Evolutionary conservation across 345 rosid genomes (phyloP), one percentile per base, ranked within the genome.

Genomic region (Angophora floribunda): DNA sequence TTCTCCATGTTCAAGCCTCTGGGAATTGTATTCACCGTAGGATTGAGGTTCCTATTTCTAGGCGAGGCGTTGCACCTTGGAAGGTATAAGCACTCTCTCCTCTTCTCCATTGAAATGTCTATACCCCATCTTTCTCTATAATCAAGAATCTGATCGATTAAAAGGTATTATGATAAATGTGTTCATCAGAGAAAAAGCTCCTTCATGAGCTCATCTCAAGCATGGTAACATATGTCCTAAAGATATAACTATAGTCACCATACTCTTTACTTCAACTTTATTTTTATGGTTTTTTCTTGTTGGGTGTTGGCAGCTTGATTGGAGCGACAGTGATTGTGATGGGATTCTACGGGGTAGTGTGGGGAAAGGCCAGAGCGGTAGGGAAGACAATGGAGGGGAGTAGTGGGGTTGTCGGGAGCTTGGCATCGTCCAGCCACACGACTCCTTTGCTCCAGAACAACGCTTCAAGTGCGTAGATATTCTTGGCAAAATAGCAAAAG

Each of bases 201-300:
- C 30, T 59, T 26, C 65, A 26, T 13, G 65, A 26, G 65, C 15
- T 59, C 65, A 59, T 59, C 30, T 26, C 65, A 26, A 59, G 65
- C 14, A 11, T 2, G 30, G 65, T 30, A 1, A 26, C 30, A 11
- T 59, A 59, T n/a, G 5, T 12, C 67, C 32, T 26, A 5, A 26
- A 59, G 67, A 59, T 26, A 59, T 26, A 11, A 59, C 6, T 59
- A 59, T 28, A 59, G 26, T 59, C 67, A 0, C 32, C 67, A 0
- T 59, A 5, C 32, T 59, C 15, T 26, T 59, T 59, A 5, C 30
- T 26, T 59, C 11, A 57, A 57, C 15, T 0, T 0, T 1, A 0
- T 9, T 24, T 59, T 26, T 4, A 26, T 12, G 6, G 10, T 59
- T 55, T 55, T 55, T 55, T 55, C 61, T 55, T 55, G 28, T 22